Base-by-base conservation (phyloP, 164 flowering plant species). In the Sedum album region DNA sequence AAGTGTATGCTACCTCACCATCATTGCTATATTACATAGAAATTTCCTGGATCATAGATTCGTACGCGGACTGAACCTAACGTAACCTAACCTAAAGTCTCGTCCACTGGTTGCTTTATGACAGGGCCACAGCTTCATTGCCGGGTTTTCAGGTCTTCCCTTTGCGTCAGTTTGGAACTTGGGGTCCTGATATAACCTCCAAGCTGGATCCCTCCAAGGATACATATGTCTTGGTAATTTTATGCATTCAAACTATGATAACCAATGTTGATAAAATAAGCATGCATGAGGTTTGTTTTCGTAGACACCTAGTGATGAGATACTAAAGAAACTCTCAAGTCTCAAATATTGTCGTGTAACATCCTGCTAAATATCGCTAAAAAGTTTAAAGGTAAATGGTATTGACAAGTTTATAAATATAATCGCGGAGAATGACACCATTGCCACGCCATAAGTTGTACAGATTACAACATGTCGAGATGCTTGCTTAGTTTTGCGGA, bases 131-230 rank as follows among this genome's bases (percentile, higher is more conserved):
- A 77, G 92, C 96, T 62, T 88, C 96, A 31, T 77, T 90, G 83
- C 87, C 94, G 17, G 90, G 86, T 35, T 93, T 93, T 78, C 71
- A 82, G 71, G 91, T 90, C 73, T 85, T 90, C 77, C 91, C 98
- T n/a, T 94, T 93, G 46, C 92, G 88, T 51, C 88, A 90, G 72
- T 93, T 93, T 79, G 97, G 97, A 66, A 84, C 69, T 68, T 93
- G 98, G 98, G 96, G 85, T 17, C 82, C 96, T 44, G 91, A 86
- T 74, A 80, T 93, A 73, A 75, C 84, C 26, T 71, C 84, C 17
- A 87, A 85, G 74, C 81, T 90, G 69, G 88, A 93, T 74, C 81
- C 82, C 61, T 66, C 82, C 53, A 93, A 89, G 75, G 96, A 93
- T 70, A 89, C 89, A 14, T 93, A 86, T 76, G 96, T 93, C 62